These are phyloP conservation scores for Claviceps humidiphila DNA, from an alignment of 2,329 filamentous ascomycete genomes.

Conservation along the genomic window DNA sequence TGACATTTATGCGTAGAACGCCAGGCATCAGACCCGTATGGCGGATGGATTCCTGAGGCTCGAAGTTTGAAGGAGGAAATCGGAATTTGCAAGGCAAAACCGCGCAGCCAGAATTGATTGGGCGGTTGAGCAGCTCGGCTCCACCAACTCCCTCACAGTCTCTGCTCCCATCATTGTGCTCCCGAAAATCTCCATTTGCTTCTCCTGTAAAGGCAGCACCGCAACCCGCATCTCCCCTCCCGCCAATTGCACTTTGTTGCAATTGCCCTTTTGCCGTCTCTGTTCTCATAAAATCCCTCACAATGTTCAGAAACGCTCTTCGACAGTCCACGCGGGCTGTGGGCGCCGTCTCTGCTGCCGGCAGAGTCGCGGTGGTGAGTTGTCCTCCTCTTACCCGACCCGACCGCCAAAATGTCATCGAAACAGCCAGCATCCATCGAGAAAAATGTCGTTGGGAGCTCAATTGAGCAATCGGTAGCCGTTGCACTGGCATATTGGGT, in stretches of 20 bases:
- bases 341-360: slow-evolving; percentile 81
- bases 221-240: slow-evolving; percentile 45
- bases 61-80: slow-evolving; percentile 17
- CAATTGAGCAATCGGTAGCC: slow-evolving; percentile 21
- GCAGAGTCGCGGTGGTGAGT: slow-evolving; percentile 93
- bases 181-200: slow-evolving; percentile 33
- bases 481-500: neutral
- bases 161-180: slow-evolving; percentile 28
- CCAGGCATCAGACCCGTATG: neutral
- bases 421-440: slow-evolving; percentile 20
- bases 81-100: slow-evolving; percentile 27
- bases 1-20: neutral
- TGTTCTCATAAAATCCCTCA: slow-evolving; percentile 37
- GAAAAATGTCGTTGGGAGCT: slow-evolving; percentile 16
- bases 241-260: slow-evolving; percentile 47
- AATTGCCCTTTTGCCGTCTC: slow-evolving; percentile 46
- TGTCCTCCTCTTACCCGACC: slow-evolving; percentile 26
- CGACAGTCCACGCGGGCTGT: slow-evolving; percentile 92
- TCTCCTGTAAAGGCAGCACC: slow-evolving; percentile 32
- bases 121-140: slow-evolving; percentile 18
- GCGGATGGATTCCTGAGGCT: slow-evolving; percentile 7
- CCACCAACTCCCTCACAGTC: slow-evolving; percentile 29
- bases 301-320: slow-evolving; percentile 97
- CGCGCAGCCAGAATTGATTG: slow-evolving; percentile 23
- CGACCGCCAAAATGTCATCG: slow-evolving; percentile 33